Base-by-base conservation (phyloP, 2,329 filamentous ascomycete genomes). In the Stachybotrys chlorohalonatus region DNA sequence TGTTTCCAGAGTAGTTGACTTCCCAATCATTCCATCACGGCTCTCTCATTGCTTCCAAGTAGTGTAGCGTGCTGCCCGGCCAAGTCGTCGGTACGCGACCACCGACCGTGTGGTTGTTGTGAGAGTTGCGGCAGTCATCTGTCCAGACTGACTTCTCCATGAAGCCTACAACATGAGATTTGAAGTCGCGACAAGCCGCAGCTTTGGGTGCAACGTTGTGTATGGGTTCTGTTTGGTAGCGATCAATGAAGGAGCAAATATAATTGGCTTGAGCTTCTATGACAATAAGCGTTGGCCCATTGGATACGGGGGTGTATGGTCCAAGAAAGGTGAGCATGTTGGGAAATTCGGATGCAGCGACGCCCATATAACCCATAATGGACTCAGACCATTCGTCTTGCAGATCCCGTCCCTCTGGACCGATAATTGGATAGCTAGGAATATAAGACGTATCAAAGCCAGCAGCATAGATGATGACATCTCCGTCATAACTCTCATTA, bases 391-490 rank as follows among this genome's bases (percentile, higher is more conserved):
- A 80, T 15, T 62, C 67, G 45, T 80, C 74, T 57, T 77, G 77
- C 36, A 83, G 68, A 57, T 81, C 77, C 9, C 66, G 58, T 16
- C 77, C 78, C n/a, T 70, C 60, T 24, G 73, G 69, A 9, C 77
- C 78, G 6, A 77, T 63, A 16, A 82, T 64, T 1, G 77, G 78
- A 56, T 80, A 82, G 1, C 75, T 70, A 3, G 79, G 78, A 7
- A 70, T 63, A 62, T 81, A 82, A 1, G 76, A 78, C 6, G 75
- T 75, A 59, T 82, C 74, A 60, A 81, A 83, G 1, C 80, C 79
- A 0, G 79, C 82, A n/a, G 80, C 80, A 56, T 79, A 81, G 51
- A 84, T 71, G 24, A 85, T 75, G 11, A 73, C 73, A 60, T 85
- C 82, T 13, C 81, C 73, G 39, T 77, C 70, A 52, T 79, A 63